These are phyloP conservation scores for Usnea hakonensis DNA, from an alignment of 495 filamentous ascomycete species.

Conservation along the genomic window DNA sequence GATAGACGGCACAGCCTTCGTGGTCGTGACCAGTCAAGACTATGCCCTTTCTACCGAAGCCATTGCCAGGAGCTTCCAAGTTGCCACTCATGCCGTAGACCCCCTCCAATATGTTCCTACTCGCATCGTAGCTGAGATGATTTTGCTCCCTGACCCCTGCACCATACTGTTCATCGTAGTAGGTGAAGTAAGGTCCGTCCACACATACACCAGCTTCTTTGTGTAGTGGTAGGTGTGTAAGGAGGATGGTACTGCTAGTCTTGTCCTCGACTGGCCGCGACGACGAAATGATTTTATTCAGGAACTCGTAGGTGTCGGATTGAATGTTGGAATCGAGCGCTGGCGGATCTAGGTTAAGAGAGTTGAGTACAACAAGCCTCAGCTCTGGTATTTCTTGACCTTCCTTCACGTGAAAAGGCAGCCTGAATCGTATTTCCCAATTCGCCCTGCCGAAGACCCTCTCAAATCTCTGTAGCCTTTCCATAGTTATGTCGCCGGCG, in stretches of 20 bases:
- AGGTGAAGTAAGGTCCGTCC: constrained; percentile 73
- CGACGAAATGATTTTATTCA: constrained; percentile 63
- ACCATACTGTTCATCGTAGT: constrained; percentile 47
- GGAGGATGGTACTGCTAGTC: constrained; percentile 65
- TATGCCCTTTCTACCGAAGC: constrained; percentile 59
- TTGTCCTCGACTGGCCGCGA: constrained; percentile 58
- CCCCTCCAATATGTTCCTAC: constrained; percentile 62
- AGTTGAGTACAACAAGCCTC: constrained; percentile 78
- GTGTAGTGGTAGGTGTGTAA: constrained; percentile 88
- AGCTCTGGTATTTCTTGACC: constrained; percentile 48
- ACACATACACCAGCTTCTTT: constrained; percentile 77
- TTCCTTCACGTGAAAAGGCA: constrained; percentile 31
- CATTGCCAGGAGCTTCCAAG: constrained; percentile 39
- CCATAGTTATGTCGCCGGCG: constrained; percentile 71
- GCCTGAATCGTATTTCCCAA: constrained; percentile 72
- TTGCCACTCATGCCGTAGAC: constrained; percentile 70
- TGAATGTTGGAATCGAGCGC: constrained; percentile 57
- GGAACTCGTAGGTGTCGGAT: constrained; percentile 62
- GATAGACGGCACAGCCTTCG: constrained; percentile 80
- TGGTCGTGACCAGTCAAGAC: constrained; percentile 93
- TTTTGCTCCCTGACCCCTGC: constrained; percentile 86
- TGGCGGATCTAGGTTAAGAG: constrained; percentile 84
- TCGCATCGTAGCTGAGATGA: constrained; percentile 63
- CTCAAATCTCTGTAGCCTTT: constrained; percentile 72
- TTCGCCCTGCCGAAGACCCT: constrained; percentile 73